A percentile compares a stretch with the other conserved stretches of the same genome.
Evolutionary conservation across 345 rosid genomes (phyloP).

Genomic region (Lumnitzera racemosa): DNA sequence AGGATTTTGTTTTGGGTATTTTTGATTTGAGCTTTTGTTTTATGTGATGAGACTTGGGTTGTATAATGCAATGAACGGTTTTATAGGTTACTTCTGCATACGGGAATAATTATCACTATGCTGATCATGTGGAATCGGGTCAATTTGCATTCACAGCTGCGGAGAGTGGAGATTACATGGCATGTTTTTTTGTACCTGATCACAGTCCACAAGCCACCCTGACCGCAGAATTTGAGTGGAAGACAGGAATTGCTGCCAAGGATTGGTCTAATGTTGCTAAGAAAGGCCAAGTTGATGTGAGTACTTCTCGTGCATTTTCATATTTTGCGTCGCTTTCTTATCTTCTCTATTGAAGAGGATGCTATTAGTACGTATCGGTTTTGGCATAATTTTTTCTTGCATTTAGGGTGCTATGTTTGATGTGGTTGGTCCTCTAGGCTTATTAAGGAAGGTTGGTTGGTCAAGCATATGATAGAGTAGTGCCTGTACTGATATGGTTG

Average conservation of each 20-base stretch:
- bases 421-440: no score
- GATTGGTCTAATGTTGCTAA: slow-evolving; percentile 82
- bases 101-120: slow-evolving; percentile 67
- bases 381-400: no score
- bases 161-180: slow-evolving; percentile 75
- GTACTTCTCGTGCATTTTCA: no score
- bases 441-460: no score
- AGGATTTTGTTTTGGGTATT: neutral
- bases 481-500: no score
- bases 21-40: neutral
- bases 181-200: slow-evolving; percentile 66
- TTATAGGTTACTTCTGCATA: slow-evolving; percentile 70
- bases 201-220: slow-evolving; percentile 49
- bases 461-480: no score
- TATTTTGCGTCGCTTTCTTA: no score
- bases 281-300: slow-evolving; percentile 86
- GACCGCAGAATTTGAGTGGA: slow-evolving; percentile 89
- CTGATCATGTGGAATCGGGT: slow-evolving; percentile 63
- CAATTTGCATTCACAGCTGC: slow-evolving; percentile 83
- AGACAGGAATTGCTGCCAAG: slow-evolving; percentile 67
- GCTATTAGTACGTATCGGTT: neutral
- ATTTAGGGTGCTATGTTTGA: no score
- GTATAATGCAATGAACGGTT: neutral
- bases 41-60: slow-evolving; percentile 1
- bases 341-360: neutral